Percentiles rank a stretch among this genome's conserved stretches.
phyloP scores from a whole-genome alignment of 2,329 filamentous ascomycete genomes.

The Aspergillus viridinutans region DNA sequence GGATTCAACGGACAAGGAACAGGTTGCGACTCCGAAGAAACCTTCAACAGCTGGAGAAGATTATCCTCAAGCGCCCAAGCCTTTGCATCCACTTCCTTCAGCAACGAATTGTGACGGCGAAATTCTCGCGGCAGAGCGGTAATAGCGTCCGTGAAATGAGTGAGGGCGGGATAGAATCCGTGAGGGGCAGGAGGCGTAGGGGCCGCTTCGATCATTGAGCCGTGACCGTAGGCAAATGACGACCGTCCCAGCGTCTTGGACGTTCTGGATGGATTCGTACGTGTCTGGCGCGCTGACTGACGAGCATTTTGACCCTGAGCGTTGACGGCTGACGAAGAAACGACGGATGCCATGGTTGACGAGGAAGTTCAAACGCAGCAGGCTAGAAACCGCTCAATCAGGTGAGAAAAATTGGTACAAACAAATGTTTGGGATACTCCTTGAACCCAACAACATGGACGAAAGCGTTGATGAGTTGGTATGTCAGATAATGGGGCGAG shows the following conservation, averaged over 20 bases:
- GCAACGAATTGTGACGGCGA: constrained; percentile 87
- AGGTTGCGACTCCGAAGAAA: constrained; percentile 31
- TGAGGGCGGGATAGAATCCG: constrained; percentile 62
- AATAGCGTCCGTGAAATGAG: constrained; percentile 84
- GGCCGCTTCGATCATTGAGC: constrained; percentile 24
- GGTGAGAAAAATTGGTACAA: constrained; percentile 1
- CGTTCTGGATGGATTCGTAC: constrained; percentile 47
- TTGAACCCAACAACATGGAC: constrained; percentile 8
- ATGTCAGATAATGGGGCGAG: neutral
- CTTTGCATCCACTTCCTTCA: constrained; percentile 98
- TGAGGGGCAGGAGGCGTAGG: constrained; percentile 33
- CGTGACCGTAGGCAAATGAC: constrained; percentile 37
- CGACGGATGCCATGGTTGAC: constrained; percentile 20
- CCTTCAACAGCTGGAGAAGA: constrained; percentile 67
- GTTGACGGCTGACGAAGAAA: constrained; percentile 23
- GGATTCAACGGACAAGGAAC: constrained; percentile 31
- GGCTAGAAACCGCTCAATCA: constrained; percentile 3
- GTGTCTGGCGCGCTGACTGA: constrained; percentile 43
- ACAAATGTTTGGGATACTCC: neutral
- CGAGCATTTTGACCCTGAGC: constrained; percentile 29
- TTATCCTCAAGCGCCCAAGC: constrained; percentile 82
- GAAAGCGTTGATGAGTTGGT: neutral
- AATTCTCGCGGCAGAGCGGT: constrained; percentile 91
- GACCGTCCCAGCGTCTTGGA: constrained; percentile 43
- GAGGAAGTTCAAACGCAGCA: neutral